A percentile compares a stretch with the other conserved stretches of the same genome.
Conservation (phyloP, 305 asterid species). For the Fraxinus baroniana region DNA sequence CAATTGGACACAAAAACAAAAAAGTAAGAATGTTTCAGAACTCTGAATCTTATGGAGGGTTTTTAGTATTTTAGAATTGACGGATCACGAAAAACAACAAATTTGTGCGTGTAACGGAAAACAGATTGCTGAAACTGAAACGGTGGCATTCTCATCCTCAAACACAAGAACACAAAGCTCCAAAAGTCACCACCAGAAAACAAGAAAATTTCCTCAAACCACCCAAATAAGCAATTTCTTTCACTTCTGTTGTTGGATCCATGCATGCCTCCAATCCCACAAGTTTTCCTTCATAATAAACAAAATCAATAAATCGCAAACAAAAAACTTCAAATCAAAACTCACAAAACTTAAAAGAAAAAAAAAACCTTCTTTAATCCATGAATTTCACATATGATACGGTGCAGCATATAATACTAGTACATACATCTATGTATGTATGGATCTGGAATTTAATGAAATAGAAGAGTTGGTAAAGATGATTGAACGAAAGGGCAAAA, state of each 20-base stretch:
- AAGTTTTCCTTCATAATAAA: conserved; percentile 22
- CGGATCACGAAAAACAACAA: conserved; percentile 33
- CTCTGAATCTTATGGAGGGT: background rate
- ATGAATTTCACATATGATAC: background rate
- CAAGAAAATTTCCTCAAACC: background rate
- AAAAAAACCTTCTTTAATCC: conserved; percentile 11
- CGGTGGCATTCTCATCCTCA: conserved; percentile 34
- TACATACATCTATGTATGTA: conserved; percentile 9
- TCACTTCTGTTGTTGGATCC: conserved; percentile 9
- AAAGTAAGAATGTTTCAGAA: conserved; percentile 17
- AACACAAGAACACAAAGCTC: conserved; percentile 39
- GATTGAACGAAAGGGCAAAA: conserved; percentile 10
- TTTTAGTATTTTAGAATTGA: conserved; percentile 6
- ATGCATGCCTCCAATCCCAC: conserved; percentile 9
- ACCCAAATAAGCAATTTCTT: background rate
- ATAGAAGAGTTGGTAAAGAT: conserved; percentile 44
- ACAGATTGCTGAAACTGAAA: conserved; percentile 28
- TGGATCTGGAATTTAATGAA: conserved; percentile 44
- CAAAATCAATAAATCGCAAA: conserved; percentile 6
- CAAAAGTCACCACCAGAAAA: conserved; percentile 8
- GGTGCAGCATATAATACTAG: background rate
- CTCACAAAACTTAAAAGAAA: background rate
- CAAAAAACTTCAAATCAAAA: background rate
- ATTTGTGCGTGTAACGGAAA: conserved; percentile 16
- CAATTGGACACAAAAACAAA: background rate